phyloP scores from a whole-genome alignment of 2,329 filamentous ascomycete genomes.

The Hymenoscyphus fructigenus region DNA sequence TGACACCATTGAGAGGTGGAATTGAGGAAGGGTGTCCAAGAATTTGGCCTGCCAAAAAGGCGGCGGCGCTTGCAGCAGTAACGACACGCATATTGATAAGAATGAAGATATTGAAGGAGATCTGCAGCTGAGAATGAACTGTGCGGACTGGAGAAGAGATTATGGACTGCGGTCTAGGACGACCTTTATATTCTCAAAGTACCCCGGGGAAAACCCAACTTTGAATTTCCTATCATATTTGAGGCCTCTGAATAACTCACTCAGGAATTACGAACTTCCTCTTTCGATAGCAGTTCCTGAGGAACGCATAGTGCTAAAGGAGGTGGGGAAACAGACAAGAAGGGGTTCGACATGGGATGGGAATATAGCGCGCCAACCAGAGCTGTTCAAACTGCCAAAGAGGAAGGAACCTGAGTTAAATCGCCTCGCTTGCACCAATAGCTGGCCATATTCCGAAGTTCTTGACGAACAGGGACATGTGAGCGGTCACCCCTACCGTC shows the following conservation, averaged over 20 bases:
- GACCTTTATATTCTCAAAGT: slow-evolving; percentile 2
- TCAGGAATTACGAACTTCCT: slow-evolving; percentile 9
- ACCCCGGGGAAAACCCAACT: background rate
- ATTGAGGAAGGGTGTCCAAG: slow-evolving; percentile 8
- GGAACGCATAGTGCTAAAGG: background rate
- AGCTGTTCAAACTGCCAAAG: slow-evolving; percentile 1
- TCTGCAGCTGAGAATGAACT: slow-evolving; percentile 3
- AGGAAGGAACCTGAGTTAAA: slow-evolving; percentile 4
- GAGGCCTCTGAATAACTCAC: background rate
- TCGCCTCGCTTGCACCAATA: slow-evolving; percentile 2
- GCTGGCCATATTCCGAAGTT: background rate
- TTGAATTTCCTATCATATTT: background rate
- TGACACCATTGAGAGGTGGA: slow-evolving; percentile 37
- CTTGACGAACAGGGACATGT: background rate
- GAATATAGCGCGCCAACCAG: background rate
- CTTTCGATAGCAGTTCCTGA: slow-evolving; percentile 4
- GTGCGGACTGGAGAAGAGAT: slow-evolving; percentile 5
- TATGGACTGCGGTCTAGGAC: background rate
- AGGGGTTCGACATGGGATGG: background rate
- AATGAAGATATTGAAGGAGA: background rate
- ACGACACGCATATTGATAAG: slow-evolving; percentile 15
- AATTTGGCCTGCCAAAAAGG: slow-evolving; percentile 11
- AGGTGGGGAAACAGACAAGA: slow-evolving; percentile 2
- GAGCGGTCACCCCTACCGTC: background rate
- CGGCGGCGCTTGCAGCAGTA: slow-evolving; percentile 6